Base-by-base conservation (phyloP, 2,329 filamentous ascomycete species). In the Phyllachora maydis region DNA sequence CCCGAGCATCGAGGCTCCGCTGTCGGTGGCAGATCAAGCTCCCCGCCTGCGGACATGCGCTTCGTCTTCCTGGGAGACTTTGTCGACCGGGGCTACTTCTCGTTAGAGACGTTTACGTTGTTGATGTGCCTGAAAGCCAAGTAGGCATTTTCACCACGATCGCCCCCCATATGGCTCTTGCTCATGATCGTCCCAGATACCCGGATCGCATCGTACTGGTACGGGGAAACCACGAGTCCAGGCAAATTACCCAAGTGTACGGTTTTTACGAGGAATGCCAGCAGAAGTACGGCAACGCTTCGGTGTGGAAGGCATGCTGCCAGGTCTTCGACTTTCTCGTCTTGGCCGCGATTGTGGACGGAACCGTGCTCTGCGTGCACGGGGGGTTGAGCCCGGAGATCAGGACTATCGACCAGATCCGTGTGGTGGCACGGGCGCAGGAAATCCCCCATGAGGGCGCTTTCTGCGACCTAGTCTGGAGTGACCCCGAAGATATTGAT, bases 251-350 rank as follows among this genome's bases (percentile, higher is more conserved):
- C 6, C 88, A 98, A 42, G 92, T 90, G 12, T 98, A 98, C 47
- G 88, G 88, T 25, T 98, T 98, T 51, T 98, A 98, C 50, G 92
- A 91, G 30, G 88, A 98, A 47, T 98, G 88, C 49, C 82, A 82
- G 26, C 76, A 88, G 39, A 98, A 98, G 50, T 98, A 98, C 46
- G 88, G 88, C 41, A 95, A 93, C 42, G 82, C 88, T 8, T 93
- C 90, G 23, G 88, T 98, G n/a, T 98, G 88, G 88, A 91, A 98
- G 49, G 88, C 92, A 28, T 98, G 93, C 49, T 98, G 88, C 32
- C 88, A 98, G 46, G 92, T 98, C 52, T 98, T 98, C 47, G 88
- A 98, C 48, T 98, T 92, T 48, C 66, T 98, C 15, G 92, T 90
- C 3, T 62, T 98, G 12, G 88, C 81, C 26, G 90, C 92, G 31